Base-by-base conservation (phyloP, 2,329 filamentous ascomycete species). In the Purpureocillium lavendulum region DNA sequence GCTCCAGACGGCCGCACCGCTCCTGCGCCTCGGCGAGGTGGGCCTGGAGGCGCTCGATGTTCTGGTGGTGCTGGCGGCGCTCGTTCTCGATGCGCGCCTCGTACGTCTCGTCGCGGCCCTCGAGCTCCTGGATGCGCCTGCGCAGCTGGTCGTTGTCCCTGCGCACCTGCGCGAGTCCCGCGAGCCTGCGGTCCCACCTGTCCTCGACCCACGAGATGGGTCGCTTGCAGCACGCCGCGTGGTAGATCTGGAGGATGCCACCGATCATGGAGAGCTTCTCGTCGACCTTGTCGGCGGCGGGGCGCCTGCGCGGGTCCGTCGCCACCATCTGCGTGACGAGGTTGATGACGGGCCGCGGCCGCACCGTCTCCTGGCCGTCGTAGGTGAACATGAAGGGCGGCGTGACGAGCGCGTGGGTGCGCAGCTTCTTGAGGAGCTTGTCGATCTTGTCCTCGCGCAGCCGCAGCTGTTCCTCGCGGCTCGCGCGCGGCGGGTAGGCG, bases 201-300 rank as follows among this genome's bases (percentile, higher is more conserved):
- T 59, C 52, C 45, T 60, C 57, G 5, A 63, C 51, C 52, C 57
- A 60, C 3, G 57, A 55, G 13, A 59, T 49, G 0, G 58, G 57
- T 9, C 61, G 58, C 46, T 63, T 69, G 49, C 69, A 71, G 47
- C 67, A 71, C 15, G 53, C 48, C 11, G 59, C 58, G 44, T 71
- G 68, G 44, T 71, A 71, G 5, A 68, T 60, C 39, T 72, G 67
- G 30, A 68, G 63, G 17, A 71, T 55, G 6, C 67, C 67, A 4
- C 69, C 69, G 0, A 71, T 55, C 46, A 62, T 64, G 2, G 61
- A 62, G 4, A 71, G 53, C 36, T 65, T 65, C 4, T 58, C 54
- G 35, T 66, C 61, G 13, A 65, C 56, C 33, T 62, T 56, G 18
- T 59, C 54, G 4, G 61, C 64, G 0, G 55, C 45, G 0, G 57